A percentile compares a stretch with the other conserved stretches of the same genome.
phyloP scores from a whole-genome alignment of 805 yeast species.

The Wickerhamomyces subpelliculosus region DNA sequence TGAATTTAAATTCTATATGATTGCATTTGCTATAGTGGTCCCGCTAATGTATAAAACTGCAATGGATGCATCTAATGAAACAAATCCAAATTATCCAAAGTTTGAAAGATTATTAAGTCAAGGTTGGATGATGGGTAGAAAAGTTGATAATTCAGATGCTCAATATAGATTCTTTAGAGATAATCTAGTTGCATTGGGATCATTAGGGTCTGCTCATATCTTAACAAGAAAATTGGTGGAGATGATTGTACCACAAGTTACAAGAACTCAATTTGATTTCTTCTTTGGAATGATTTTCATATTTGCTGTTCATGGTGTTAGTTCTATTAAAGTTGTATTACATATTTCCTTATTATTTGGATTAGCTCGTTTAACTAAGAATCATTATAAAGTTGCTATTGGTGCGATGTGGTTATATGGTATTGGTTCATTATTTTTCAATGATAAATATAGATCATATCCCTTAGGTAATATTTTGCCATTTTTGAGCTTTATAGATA shows the following conservation, averaged over 20 bases:
- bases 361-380: constrained; percentile 34
- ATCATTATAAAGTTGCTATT: constrained; percentile 31
- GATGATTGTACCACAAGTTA: constrained; percentile 17
- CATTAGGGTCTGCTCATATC: constrained; percentile 49
- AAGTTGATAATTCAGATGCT: constrained; percentile 86
- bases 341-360: constrained; percentile 51
- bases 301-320: constrained; percentile 74
- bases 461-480: constrained; percentile 38
- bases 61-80: constrained; percentile 68
- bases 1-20: constrained; percentile 67
- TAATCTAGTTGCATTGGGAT: constrained; percentile 59
- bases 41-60: constrained; percentile 83
- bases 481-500: constrained; percentile 47
- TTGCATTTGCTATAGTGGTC: constrained; percentile 59
- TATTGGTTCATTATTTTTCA: constrained; percentile 66
- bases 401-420: constrained; percentile 70
- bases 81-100: constrained; percentile 64
- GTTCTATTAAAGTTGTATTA: constrained; percentile 49
- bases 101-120: constrained; percentile 55
- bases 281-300: constrained; percentile 64
- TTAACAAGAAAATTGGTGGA: constrained; percentile 34
- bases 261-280: constrained; percentile 63
- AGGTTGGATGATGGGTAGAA: constrained; percentile 90
- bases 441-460: constrained; percentile 56
- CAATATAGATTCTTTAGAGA: constrained; percentile 87